These are phyloP conservation scores for Colletotrichum cereale DNA, from an alignment of 2,329 filamentous ascomycete species.

Conservation along the genomic window DNA sequence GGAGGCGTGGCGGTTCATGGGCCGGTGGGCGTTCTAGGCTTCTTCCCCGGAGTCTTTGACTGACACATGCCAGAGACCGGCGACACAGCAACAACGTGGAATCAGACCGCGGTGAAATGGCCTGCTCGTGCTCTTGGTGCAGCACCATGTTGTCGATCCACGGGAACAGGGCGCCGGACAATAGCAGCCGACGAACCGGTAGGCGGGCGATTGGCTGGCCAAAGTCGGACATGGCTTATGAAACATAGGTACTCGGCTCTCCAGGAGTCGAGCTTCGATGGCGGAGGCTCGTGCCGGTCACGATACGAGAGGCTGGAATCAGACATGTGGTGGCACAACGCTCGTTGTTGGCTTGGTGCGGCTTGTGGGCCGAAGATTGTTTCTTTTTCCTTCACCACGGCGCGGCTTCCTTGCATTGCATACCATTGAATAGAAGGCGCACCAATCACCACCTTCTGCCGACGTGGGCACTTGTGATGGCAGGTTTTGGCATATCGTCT, in stretches of 20 bases:
- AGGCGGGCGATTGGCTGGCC: slow-evolving; percentile 7
- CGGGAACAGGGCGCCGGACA: neutral
- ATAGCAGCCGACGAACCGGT: slow-evolving; percentile 1
- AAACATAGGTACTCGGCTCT: neutral
- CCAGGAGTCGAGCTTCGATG: neutral
- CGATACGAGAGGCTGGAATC: neutral
- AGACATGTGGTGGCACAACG: neutral
- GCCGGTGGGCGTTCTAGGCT: slow-evolving; percentile 6
- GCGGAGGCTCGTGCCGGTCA: neutral
- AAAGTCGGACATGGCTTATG: neutral
- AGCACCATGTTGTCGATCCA: neutral
- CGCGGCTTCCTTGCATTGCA: neutral
- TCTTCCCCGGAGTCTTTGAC: neutral
- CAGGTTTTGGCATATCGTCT: too few species aligned
- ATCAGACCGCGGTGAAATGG: neutral
- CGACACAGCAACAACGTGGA: slow-evolving; percentile 4
- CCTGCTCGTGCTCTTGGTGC: neutral
- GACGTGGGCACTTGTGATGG: too few species aligned
- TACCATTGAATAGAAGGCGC: too few species aligned
- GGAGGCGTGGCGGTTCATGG: neutral
- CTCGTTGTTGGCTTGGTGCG: neutral
- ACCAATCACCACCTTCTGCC: too few species aligned
- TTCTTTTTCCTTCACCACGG: neutral
- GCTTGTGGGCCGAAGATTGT: neutral
- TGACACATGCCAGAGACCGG: neutral